These are phyloP conservation scores for Macrolepiota fuliginosa DNA, from an alignment of 768 basidiomycete genomes.

Conservation along the genomic window DNA sequence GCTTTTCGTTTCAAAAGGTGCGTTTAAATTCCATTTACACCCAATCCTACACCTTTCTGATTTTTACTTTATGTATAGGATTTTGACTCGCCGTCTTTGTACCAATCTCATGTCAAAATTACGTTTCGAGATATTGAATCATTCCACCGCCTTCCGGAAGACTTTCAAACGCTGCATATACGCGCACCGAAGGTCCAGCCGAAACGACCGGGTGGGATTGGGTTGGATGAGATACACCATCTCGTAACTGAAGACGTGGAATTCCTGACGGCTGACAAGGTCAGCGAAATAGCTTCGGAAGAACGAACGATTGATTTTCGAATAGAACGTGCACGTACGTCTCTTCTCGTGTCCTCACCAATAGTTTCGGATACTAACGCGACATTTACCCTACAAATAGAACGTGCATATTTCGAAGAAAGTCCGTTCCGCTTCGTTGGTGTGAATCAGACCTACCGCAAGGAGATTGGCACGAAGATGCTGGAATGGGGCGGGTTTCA, in stretches of 20 bases:
- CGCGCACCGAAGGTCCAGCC: conserved; percentile 19
- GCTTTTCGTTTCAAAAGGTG: conserved; percentile 42
- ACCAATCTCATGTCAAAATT: conserved; percentile 40
- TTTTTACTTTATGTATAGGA: conserved; percentile 34
- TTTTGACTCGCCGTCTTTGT: conserved; percentile 39
- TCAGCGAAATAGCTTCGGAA: conserved; percentile 8
- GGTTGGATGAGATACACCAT: conserved; percentile 33
- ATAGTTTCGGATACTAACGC: background rate
- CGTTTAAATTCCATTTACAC: conserved; percentile 13
- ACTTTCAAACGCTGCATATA: conserved; percentile 25
- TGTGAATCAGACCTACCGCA: conserved; percentile 10
- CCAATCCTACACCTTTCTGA: background rate
- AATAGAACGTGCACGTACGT: conserved; percentile 17
- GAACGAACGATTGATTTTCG: conserved; percentile 16
- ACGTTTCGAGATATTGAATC: conserved; percentile 46
- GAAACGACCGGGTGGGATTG: conserved; percentile 28
- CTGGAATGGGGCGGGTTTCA: conserved; percentile 38
- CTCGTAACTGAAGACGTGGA: conserved; percentile 16
- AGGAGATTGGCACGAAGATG: conserved; percentile 19
- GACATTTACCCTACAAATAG: background rate
- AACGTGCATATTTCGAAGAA: conserved; percentile 5
- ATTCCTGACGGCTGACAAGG: conserved; percentile 9
- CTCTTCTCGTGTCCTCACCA: background rate
- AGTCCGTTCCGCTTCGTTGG: background rate
- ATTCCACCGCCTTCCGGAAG: conserved; percentile 30